Evolutionary conservation across 2,329 filamentous ascomycete species (phyloP).

Genomic region (Trichoderma asperellum): DNA sequence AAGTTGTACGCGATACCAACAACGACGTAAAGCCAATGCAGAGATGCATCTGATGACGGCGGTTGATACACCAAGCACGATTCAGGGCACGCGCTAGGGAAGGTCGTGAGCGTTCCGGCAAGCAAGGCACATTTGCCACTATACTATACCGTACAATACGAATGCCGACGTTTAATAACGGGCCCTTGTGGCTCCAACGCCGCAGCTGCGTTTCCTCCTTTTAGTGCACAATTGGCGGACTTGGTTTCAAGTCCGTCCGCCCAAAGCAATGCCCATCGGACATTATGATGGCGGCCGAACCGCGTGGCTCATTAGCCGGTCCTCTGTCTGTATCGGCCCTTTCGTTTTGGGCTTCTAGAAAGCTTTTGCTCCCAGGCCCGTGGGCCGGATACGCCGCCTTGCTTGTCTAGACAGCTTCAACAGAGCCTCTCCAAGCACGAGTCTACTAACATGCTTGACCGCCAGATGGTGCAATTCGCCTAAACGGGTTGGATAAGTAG

Average conservation of each 20-base stretch:
- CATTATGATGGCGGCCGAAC: not conserved
- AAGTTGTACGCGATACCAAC: not conserved
- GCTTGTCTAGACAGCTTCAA: not conserved
- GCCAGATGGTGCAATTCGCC: not conserved
- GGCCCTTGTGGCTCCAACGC: not conserved
- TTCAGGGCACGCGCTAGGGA: not conserved
- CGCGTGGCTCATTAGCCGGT: not conserved
- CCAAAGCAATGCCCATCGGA: not conserved
- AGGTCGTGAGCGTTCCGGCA: too few relatives aligned
- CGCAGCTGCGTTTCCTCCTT: not conserved
- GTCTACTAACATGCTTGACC: not conserved
- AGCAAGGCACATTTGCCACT: not conserved
- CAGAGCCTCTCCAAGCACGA: not conserved
- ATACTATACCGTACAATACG: not conserved
- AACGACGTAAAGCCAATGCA: not conserved
- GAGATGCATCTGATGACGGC: not conserved
- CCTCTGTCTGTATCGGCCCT: not conserved
- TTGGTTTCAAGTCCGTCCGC: not conserved
- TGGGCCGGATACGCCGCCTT: not conserved
- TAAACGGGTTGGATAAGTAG: not conserved
- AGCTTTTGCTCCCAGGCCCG: not conserved
- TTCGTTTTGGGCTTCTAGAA: not conserved
- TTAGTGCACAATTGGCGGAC: not conserved
- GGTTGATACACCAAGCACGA: not conserved
- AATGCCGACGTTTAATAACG: not conserved